Evolutionary conservation across 768 basidiomycete species (phyloP).

Genomic region (Amanita molliuscula): DNA sequence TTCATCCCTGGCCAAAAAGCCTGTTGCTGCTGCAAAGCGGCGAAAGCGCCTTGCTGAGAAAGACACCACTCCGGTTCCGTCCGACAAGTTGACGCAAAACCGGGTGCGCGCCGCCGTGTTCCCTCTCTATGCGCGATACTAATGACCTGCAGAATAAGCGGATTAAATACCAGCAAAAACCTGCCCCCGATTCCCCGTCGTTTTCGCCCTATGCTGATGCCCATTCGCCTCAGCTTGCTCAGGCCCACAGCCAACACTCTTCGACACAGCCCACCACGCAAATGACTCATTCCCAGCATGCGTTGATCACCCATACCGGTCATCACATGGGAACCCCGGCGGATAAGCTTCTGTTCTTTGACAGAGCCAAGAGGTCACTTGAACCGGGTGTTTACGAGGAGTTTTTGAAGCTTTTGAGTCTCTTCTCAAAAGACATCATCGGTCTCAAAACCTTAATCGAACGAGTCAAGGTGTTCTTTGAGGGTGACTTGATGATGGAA

Average conservation of each 20-base stretch:
- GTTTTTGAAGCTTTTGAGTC: constrained; percentile 84
- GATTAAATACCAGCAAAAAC: constrained; percentile 50
- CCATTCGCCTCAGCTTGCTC: constrained; percentile 31
- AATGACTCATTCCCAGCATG: constrained; percentile 12
- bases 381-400: constrained; percentile 81
- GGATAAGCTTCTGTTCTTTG: constrained; percentile 89
- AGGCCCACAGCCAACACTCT: constrained; percentile 18
- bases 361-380: constrained; percentile 75
- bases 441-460: constrained; percentile 77
- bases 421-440: constrained; percentile 89
- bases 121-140: background rate
- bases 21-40: constrained; percentile 36
- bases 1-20: constrained; percentile 35
- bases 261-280: constrained; percentile 11
- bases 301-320: constrained; percentile 17
- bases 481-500: constrained; percentile 66
- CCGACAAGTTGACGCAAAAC: constrained; percentile 36
- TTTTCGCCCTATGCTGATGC: constrained; percentile 38
- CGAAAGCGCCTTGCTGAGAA: constrained; percentile 59
- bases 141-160: constrained; percentile 42
- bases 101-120: constrained; percentile 27
- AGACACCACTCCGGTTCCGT: constrained; percentile 51
- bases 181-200: constrained; percentile 44
- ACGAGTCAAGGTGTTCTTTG: constrained; percentile 71
- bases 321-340: constrained; percentile 29